These are phyloP conservation scores for Salix dunnii DNA, from an alignment of 345 rosid genomes.

Conservation along the genomic window DNA sequence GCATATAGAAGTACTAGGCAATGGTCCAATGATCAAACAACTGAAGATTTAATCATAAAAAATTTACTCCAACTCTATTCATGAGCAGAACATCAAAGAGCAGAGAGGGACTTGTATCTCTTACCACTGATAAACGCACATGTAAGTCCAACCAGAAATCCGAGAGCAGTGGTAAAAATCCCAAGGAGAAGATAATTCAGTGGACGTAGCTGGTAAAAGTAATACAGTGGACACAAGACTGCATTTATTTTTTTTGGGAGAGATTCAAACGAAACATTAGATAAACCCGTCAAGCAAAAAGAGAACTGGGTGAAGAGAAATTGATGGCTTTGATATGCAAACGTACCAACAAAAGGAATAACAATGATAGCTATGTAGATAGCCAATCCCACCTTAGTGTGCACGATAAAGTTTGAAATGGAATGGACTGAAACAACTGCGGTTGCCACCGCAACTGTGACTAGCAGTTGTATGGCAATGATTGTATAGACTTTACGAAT, in stretches of 20 bases:
- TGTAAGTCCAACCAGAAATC: slow-evolving; percentile 1
- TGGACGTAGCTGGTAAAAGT: neutral
- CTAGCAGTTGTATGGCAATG: neutral
- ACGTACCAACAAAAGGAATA: neutral
- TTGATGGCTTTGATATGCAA: too few relatives aligned
- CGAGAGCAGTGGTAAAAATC: neutral
- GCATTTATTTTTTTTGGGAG: neutral
- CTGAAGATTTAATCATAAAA: neutral
- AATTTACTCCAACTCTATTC: neutral
- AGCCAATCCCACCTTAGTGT: neutral
- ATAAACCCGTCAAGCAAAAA: neutral
- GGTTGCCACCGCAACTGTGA: slow-evolving; percentile 5
- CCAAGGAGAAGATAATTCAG: slow-evolving; percentile 3
- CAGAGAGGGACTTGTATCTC: neutral
- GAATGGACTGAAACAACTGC: neutral
- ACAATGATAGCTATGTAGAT: neutral
- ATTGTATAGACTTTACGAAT: slow-evolving; percentile 1
- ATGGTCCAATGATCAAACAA: neutral
- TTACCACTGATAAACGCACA: slow-evolving; percentile 8
- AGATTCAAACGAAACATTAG: neutral
- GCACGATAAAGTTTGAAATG: neutral
- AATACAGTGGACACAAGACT: neutral
- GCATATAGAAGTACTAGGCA: neutral
- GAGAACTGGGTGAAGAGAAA: neutral
- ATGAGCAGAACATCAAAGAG: neutral